Percentiles rank a stretch among this genome's conserved stretches.
Evolutionary conservation across 2,329 filamentous ascomycete genomes (phyloP).

Genomic region (Hypoxylon sp.): DNA sequence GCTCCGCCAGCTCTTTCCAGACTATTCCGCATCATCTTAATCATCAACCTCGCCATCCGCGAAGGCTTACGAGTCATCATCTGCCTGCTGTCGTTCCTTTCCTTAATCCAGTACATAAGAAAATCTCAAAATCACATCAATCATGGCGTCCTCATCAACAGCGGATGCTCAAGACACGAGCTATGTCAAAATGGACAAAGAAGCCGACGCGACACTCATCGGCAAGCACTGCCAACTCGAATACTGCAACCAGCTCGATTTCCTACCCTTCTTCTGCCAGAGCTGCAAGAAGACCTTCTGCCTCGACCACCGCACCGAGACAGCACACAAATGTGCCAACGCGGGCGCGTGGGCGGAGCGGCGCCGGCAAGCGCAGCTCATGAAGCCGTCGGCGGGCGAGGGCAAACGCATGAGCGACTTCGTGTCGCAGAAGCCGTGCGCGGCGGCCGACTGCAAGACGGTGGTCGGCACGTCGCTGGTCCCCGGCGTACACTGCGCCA

Average conservation of each 20-base stretch:
- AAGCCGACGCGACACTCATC: constrained; percentile 83
- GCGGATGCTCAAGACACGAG: constrained; percentile 63
- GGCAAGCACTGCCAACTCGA: constrained; percentile 92
- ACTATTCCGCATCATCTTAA: constrained; percentile 47
- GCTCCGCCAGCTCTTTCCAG: constrained; percentile 47
- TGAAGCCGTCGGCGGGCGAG: constrained; percentile 68
- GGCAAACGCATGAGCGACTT: constrained; percentile 68
- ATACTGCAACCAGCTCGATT: constrained; percentile 95
- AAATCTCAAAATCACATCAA: constrained; percentile 22
- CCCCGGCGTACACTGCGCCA: constrained; percentile 78
- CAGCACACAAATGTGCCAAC: constrained; percentile 77
- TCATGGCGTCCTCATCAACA: constrained; percentile 68
- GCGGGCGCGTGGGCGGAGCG: constrained; percentile 74
- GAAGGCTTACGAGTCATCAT: constrained; percentile 48
- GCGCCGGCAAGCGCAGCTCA: constrained; percentile 67
- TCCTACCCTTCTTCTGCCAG: constrained; percentile 94
- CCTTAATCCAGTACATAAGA: constrained; percentile 31
- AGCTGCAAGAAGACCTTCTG: constrained; percentile 90
- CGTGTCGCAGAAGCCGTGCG: constrained; percentile 76
- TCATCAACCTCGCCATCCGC: constrained; percentile 47
- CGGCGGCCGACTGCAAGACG: constrained; percentile 76
- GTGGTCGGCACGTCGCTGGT: constrained; percentile 77
- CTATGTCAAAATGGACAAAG: constrained; percentile 80
- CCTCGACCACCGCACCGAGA: constrained; percentile 92
- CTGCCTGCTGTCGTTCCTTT: constrained; percentile 41